Percentiles rank a stretch among this genome's conserved stretches.
Evolutionary conservation across 2,329 filamentous ascomycete genomes (phyloP).

Genomic region (Fusarium compactum): DNA sequence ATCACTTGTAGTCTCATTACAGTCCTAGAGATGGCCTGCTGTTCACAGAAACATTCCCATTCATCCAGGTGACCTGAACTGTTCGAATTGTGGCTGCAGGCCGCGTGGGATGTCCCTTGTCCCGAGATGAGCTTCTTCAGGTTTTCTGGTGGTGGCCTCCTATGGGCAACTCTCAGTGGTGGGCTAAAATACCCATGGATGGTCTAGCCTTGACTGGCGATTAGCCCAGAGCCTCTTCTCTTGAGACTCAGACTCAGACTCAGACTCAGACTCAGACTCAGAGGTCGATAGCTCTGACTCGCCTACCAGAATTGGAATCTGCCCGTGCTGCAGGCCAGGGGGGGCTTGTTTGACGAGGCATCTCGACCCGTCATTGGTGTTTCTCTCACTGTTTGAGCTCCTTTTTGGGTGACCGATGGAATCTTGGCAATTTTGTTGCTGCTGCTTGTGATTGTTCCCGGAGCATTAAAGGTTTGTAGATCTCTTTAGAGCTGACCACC

Average conservation of each 20-base stretch:
- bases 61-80: conserved; percentile 9
- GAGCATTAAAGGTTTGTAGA: background rate
- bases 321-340: conserved; percentile 6
- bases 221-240: conserved; percentile 1
- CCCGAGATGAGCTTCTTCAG: conserved; percentile 25
- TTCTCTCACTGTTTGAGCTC: conserved; percentile 8
- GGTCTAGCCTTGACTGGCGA: conserved; percentile 15
- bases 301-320: conserved; percentile 20
- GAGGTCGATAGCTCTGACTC: conserved; percentile 22
- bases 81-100: background rate
- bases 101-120: conserved; percentile 26
- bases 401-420: conserved; percentile 22
- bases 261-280: background rate
- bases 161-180: conserved; percentile 17
- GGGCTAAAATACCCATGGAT: conserved; percentile 24
- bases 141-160: conserved; percentile 1
- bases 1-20: background rate
- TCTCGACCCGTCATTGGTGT: background rate
- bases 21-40: background rate
- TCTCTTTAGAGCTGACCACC: background rate
- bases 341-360: background rate
- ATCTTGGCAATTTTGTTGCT: background rate
- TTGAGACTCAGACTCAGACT: background rate
- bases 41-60: background rate
- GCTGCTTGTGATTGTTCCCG: background rate